Evolutionary conservation across 345 rosid genomes (phyloP).

Genomic region (Triadica sebifera): DNA sequence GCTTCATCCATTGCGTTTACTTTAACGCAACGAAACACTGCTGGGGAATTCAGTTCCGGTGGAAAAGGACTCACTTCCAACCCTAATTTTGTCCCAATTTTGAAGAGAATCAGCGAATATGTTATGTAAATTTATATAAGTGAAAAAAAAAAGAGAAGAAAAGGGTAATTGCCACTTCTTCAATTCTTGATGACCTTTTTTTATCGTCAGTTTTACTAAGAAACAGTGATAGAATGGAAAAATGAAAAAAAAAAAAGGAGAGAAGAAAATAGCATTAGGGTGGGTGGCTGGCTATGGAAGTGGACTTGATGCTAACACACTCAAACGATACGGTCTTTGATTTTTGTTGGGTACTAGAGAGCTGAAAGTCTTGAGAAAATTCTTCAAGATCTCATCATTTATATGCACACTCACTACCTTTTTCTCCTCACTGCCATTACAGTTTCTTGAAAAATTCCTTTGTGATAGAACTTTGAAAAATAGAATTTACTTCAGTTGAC

Average conservation of each 20-base stretch:
- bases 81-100: slow-evolving; percentile 40
- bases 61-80: slow-evolving; percentile 54
- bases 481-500: too few relatives aligned
- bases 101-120: background rate
- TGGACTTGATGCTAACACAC: slow-evolving; percentile 22
- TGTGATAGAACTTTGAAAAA: background rate
- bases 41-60: slow-evolving; percentile 51
- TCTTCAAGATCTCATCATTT: slow-evolving; percentile 19
- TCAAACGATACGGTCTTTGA: slow-evolving; percentile 24
- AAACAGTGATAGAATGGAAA: slow-evolving; percentile 24
- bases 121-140: background rate
- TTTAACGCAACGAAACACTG: slow-evolving; percentile 58
- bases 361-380: background rate
- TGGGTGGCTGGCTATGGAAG: slow-evolving; percentile 24
- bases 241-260: background rate
- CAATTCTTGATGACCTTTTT: background rate
- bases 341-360: background rate
- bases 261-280: slow-evolving; percentile 6
- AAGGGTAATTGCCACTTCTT: background rate
- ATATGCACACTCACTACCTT: background rate
- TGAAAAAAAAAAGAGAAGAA: background rate
- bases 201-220: slow-evolving; percentile 23
- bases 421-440: background rate
- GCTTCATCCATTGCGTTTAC: slow-evolving; percentile 57
- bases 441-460: slow-evolving; percentile 13